Percentiles rank a stretch among this genome's conserved stretches.
phyloP scores from a whole-genome alignment of 2,329 filamentous ascomycete species.

The Hirsutella rhossiliensis region DNA sequence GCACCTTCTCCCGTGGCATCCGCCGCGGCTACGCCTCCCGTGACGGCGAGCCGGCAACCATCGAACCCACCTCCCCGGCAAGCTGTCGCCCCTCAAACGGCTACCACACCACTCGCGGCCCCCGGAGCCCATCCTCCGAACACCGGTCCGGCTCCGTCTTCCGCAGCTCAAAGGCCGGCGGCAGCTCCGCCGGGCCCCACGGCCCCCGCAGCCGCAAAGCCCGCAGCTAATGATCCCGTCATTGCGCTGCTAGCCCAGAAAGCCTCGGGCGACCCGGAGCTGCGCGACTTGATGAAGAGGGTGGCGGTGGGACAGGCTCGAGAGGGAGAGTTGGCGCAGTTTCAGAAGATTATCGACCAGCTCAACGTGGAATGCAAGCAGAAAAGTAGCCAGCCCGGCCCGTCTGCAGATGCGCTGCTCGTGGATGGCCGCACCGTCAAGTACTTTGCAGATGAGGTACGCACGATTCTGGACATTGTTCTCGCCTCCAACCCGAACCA shows the following conservation, averaged over 20 bases:
- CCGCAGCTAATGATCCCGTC: slow-evolving; percentile 52
- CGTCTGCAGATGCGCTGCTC: slow-evolving; percentile 40
- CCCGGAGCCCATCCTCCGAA: slow-evolving; percentile 16
- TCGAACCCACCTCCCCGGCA: slow-evolving; percentile 10
- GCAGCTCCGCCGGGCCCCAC: not conserved
- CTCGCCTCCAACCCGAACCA: slow-evolving; percentile 46
- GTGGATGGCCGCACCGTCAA: slow-evolving; percentile 44
- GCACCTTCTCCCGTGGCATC: slow-evolving; percentile 7
- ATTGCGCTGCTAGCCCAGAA: slow-evolving; percentile 68
- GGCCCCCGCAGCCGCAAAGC: slow-evolving; percentile 9
- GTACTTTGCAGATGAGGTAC: slow-evolving; percentile 48
- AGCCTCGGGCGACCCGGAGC: slow-evolving; percentile 58
- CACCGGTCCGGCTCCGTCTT: slow-evolving; percentile 8
- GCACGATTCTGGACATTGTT: slow-evolving; percentile 45
- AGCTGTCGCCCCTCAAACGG: slow-evolving; percentile 8
- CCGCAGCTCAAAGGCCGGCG: not conserved
- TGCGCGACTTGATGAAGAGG: slow-evolving; percentile 72
- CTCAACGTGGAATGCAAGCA: slow-evolving; percentile 50
- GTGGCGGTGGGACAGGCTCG: slow-evolving; percentile 66
- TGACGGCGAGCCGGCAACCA: slow-evolving; percentile 8
- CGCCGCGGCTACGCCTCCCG: slow-evolving; percentile 8
- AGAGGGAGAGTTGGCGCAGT: slow-evolving; percentile 58
- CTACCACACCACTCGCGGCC: slow-evolving; percentile 1
- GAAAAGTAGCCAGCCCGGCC: slow-evolving; percentile 36
- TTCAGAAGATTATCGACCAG: slow-evolving; percentile 72